A percentile compares a stretch with the other conserved stretches of the same genome.
Conservation (phyloP, 2,329 filamentous ascomycete species). For the Acrocalymma vagum region DNA sequence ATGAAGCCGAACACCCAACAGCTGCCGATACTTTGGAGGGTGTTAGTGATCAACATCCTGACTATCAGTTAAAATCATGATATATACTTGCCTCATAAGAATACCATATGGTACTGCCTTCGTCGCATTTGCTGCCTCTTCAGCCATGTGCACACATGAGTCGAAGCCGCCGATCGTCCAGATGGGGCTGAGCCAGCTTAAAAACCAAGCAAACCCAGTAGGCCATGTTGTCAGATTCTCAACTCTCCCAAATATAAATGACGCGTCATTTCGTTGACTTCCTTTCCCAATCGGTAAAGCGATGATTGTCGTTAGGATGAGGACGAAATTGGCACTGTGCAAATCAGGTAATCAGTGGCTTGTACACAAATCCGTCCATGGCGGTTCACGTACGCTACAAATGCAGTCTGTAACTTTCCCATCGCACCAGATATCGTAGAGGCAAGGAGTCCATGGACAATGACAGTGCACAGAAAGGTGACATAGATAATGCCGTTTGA, state of each 20-base stretch:
- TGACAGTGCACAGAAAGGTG: conserved; percentile 63
- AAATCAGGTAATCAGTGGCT: conserved; percentile 1
- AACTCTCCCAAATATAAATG: conserved; percentile 65
- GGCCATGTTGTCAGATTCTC: conserved; percentile 66
- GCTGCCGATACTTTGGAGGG: conserved; percentile 31
- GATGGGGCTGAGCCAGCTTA: conserved; percentile 68
- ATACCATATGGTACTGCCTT: conserved; percentile 68
- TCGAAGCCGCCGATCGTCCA: conserved; percentile 60
- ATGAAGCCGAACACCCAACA: conserved; percentile 67
- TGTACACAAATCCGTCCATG: no score
- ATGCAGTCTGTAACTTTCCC: conserved; percentile 66
- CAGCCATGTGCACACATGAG: conserved; percentile 60
- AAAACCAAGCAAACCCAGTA: conserved; percentile 62
- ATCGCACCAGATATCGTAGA: conserved; percentile 64
- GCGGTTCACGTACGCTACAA: conserved; percentile 59
- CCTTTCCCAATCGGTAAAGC: conserved; percentile 34
- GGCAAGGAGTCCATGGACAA: conserved; percentile 64
- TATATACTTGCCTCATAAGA: conserved; percentile 50
- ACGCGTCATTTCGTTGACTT: conserved; percentile 28
- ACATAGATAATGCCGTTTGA: conserved; percentile 66
- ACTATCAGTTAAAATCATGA: neutral
- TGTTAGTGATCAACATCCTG: neutral
- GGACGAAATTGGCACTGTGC: conserved; percentile 60
- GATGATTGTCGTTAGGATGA: conserved; percentile 65
- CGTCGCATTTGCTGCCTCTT: conserved; percentile 68